Evolutionary conservation across 768 basidiomycete genomes (phyloP), one percentile per base, ranked within the genome.

Genomic region (Chalciporus chontae): DNA sequence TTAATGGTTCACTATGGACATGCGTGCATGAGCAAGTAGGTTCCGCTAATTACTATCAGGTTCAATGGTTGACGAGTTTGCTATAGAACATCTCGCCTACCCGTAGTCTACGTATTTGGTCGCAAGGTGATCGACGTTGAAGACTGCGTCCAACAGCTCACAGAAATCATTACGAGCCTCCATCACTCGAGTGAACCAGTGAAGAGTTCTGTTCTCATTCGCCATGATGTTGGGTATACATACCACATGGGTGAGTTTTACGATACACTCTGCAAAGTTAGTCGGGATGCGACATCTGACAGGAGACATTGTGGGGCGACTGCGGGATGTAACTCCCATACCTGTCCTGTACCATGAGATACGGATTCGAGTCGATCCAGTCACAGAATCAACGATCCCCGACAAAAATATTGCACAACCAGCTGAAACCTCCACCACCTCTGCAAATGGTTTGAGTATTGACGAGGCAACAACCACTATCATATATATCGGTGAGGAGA

Each of bases 1-100:
- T 81, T 85, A 8, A 77, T 96, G 54, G 85, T 99, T 3, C 95
- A 99, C 62, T 97, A 96, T 61, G 95, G 95, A 2, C 90, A 96
- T 72, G 94, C 95, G 0, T 99, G 96, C 66, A 80, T 97, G 74
- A 92, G 88, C 65, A 81, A 85, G 93, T 95, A 58, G 55, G 91
- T 75, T 29, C 21, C 36, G 21, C 4, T 21, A 6, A 3, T 18
- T 41, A 7, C 9, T 4, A 21, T 26, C 18, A 17, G 3, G 21
- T 37, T 11, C 1, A 14, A 21, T 19, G 14, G 8, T 36, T 40
- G 43, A 62, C 36, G 41, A 44, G n/a, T 26, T 1, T 26, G 34
- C 32, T 17, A 31, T 50, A 96, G 94, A 56, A 88, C 90, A 10
- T 90, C 88, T 19, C 81, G 93, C 14, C 68, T 97, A 0, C 93